phyloP scores from a whole-genome alignment of 371 early-diverging fungal species.

The Rhizopus microsporus region DNA sequence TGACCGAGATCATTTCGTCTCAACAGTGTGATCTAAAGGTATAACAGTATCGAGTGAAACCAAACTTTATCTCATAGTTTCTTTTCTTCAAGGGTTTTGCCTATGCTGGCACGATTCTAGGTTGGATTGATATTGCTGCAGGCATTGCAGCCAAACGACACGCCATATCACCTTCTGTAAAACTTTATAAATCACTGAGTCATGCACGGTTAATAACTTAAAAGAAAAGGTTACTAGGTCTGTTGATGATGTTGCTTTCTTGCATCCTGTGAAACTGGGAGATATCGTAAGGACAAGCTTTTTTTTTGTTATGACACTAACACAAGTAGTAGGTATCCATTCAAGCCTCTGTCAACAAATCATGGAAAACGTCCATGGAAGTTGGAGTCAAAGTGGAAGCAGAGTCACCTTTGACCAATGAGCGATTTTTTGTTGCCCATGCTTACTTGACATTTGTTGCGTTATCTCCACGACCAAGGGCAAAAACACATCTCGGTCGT shows the following conservation, averaged over 20 bases:
- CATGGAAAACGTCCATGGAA: conserved; percentile 81
- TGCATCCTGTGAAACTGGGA: conserved; percentile 66
- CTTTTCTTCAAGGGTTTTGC: conserved; percentile 45
- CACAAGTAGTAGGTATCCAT: conserved; percentile 41
- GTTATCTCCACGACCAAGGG: conserved; percentile 41
- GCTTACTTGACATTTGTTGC: conserved; percentile 81
- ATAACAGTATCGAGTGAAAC: background rate
- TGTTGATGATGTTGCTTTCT: conserved; percentile 71
- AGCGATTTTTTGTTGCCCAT: conserved; percentile 65
- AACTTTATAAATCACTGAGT: background rate
- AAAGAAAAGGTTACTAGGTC: conserved; percentile 58
- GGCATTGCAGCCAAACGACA: conserved; percentile 73
- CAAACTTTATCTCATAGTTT: background rate
- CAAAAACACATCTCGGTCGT: conserved; percentile 39
- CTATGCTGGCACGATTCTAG: conserved; percentile 62
- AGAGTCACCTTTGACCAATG: conserved; percentile 63
- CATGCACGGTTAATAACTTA: background rate
- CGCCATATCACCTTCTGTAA: conserved; percentile 58
- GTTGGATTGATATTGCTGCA: conserved; percentile 78
- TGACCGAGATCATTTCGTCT: conserved; percentile 55
- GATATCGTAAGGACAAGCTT: conserved; percentile 49
- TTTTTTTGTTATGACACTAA: background rate
- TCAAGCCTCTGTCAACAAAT: conserved; percentile 68
- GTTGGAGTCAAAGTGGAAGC: conserved; percentile 68
- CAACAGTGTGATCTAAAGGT: conserved; percentile 50